These are phyloP conservation scores for Cytospora mali DNA, from an alignment of 2,329 filamentous ascomycete species.

Conservation along the genomic window DNA sequence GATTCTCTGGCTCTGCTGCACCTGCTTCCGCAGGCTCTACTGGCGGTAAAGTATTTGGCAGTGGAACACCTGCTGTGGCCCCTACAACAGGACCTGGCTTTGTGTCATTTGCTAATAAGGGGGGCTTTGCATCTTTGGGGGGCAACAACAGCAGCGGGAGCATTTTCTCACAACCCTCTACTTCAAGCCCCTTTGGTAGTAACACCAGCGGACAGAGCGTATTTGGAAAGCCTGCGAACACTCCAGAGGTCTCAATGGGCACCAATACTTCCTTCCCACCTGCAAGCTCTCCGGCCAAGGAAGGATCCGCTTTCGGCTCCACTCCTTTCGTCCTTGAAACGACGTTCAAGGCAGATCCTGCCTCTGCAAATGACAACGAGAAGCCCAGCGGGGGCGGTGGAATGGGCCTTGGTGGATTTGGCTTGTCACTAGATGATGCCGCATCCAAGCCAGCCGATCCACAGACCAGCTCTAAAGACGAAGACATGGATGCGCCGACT, in stretches of 20 bases:
- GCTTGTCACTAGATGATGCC: slow-evolving; percentile 56
- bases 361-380: slow-evolving; percentile 60
- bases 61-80: slow-evolving; percentile 32
- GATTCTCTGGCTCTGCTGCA: slow-evolving; percentile 44
- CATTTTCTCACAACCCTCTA: slow-evolving; percentile 47
- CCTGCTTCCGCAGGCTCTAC: slow-evolving; percentile 41
- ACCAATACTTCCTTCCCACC: slow-evolving; percentile 45
- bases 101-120: slow-evolving; percentile 55
- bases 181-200: slow-evolving; percentile 38
- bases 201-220: slow-evolving; percentile 27
- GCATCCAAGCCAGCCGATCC: slow-evolving; percentile 37
- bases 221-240: slow-evolving; percentile 18
- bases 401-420: slow-evolving; percentile 62
- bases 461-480: slow-evolving; percentile 45
- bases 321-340: slow-evolving; percentile 67
- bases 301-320: slow-evolving; percentile 47
- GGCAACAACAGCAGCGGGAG: slow-evolving; percentile 40
- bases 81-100: slow-evolving; percentile 47
- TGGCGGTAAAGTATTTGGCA: slow-evolving; percentile 43
- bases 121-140: slow-evolving; percentile 57
- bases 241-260: slow-evolving; percentile 39
- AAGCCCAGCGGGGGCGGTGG: slow-evolving; percentile 48
- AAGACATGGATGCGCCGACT: slow-evolving; percentile 53
- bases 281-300: slow-evolving; percentile 42
- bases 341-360: slow-evolving; percentile 67